Evolutionary conservation across 176 grass and related monocot species (phyloP).

Genomic region (Carex kokanica): DNA sequence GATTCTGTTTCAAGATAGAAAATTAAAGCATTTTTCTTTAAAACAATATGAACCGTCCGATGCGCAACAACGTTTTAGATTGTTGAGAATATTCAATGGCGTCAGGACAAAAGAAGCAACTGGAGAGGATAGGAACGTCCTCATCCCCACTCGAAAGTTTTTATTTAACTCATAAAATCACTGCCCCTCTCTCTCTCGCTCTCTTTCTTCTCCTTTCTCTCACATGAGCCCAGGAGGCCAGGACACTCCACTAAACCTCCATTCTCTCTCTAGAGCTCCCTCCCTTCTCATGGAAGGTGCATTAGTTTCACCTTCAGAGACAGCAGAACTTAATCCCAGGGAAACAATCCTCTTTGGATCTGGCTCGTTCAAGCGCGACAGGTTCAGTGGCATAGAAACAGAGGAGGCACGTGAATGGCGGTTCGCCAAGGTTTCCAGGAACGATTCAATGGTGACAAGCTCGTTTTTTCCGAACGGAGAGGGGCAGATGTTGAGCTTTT

Average conservation of each 20-base stretch:
- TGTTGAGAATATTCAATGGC: not conserved
- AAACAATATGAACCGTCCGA: not conserved
- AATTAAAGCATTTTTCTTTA: too few species aligned
- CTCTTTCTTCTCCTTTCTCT: not conserved
- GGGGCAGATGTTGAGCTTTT: constrained; percentile 95
- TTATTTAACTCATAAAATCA: not conserved
- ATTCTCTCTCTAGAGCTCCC: not conserved
- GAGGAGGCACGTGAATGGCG: constrained; percentile 44
- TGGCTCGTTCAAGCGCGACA: constrained; percentile 62
- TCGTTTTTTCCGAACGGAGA: constrained; percentile 42
- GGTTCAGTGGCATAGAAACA: constrained; percentile 20
- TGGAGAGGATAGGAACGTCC: not conserved
- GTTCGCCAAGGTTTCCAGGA: constrained; percentile 45
- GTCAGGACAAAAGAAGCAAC: not conserved
- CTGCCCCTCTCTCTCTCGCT: not conserved
- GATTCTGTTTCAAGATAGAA: too few species aligned
- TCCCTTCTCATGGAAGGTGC: constrained; percentile 19
- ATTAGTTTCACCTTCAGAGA: constrained; percentile 24
- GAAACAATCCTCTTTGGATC: constrained; percentile 57
- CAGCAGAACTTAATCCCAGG: not conserved
- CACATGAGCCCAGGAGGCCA: constrained; percentile 16
- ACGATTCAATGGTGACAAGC: constrained; percentile 46
- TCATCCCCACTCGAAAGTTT: constrained; percentile 15
- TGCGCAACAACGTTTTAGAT: not conserved
- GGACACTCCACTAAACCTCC: not conserved